phyloP scores from a whole-genome alignment of 2,329 filamentous ascomycete species.

The Colletotrichum cordylinicola region DNA sequence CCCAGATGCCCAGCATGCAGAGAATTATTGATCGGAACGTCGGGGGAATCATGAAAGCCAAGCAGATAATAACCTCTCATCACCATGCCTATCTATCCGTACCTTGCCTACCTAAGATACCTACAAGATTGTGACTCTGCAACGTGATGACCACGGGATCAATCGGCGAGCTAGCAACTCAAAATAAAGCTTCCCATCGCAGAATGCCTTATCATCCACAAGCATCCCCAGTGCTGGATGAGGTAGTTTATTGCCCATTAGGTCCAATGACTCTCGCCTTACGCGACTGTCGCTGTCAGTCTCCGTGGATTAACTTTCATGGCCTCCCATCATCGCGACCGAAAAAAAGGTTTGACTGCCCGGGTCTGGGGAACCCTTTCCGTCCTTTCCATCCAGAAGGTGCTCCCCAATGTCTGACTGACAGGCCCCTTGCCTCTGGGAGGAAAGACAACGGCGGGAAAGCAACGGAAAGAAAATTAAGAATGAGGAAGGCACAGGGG shows the following conservation, averaged over 20 bases:
- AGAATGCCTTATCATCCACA: not conserved
- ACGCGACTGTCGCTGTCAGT: not conserved
- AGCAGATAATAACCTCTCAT: not conserved
- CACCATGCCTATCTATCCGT: not conserved
- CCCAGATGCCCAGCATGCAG: conserved; percentile 4
- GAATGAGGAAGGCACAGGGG: conserved; percentile 6
- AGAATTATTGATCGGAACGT: not conserved
- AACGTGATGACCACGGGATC: not conserved
- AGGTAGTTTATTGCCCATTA: not conserved
- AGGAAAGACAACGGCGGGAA: not conserved
- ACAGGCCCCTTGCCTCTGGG: not conserved
- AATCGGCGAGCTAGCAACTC: not conserved
- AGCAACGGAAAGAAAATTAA: not conserved
- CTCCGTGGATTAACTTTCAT: not conserved
- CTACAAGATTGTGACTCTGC: not conserved
- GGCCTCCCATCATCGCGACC: not conserved
- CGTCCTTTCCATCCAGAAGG: not conserved
- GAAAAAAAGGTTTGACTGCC: not conserved
- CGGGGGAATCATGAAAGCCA: not conserved
- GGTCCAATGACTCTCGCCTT: not conserved
- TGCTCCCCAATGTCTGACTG: not conserved
- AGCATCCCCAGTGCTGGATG: not conserved
- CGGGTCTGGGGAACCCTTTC: not conserved
- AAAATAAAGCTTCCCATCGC: not conserved
- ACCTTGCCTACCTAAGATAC: not conserved